A percentile compares a stretch with the other conserved stretches of the same genome.
Evolutionary conservation across 352 stramenopile genomes (phyloP).

Genomic region (Globisporangium nunn): DNA sequence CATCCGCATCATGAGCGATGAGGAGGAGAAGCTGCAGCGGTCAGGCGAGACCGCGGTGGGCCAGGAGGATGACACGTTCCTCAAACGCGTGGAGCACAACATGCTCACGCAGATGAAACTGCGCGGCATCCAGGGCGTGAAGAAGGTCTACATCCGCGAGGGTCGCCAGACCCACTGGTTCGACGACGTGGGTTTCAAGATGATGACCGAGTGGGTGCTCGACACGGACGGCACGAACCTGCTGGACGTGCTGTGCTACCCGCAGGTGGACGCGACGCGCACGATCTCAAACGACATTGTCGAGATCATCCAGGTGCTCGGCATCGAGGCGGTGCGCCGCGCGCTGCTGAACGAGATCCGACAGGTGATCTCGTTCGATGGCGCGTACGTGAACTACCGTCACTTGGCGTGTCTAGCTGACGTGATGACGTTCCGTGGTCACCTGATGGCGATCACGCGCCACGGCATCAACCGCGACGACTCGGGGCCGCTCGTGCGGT

Average conservation of each 20-base stretch:
- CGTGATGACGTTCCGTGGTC: constrained; percentile 98
- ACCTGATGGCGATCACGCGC: constrained; percentile 96
- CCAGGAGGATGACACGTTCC: constrained; percentile 93
- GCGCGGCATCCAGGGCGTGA: constrained; percentile 95
- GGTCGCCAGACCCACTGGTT: constrained; percentile 94
- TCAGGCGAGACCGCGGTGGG: constrained; percentile 79
- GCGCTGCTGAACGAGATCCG: constrained; percentile 94
- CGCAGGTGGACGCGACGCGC: constrained; percentile 94
- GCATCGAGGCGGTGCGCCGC: constrained; percentile 87
- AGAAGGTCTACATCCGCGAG: constrained; percentile 98
- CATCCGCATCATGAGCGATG: constrained; percentile 96
- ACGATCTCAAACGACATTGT: constrained; percentile 99
- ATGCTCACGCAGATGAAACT: constrained; percentile 96
- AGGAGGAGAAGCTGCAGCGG: constrained; percentile 82
- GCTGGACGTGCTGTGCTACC: constrained; percentile 95
- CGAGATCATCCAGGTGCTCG: constrained; percentile 97
- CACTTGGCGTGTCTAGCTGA: constrained; percentile 98
- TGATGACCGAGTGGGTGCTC: constrained; percentile 96
- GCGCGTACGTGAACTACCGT: constrained; percentile 99
- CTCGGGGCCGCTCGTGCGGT: constrained; percentile 95
- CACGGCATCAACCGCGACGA: constrained; percentile 99
- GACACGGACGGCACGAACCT: constrained; percentile 99
- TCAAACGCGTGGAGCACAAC: constrained; percentile 97
- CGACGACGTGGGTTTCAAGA: constrained; percentile 92
- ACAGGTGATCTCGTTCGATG: constrained; percentile 98